phyloP scores from a whole-genome alignment of 345 rosid genomes.

The Ceriops decandra region DNA sequence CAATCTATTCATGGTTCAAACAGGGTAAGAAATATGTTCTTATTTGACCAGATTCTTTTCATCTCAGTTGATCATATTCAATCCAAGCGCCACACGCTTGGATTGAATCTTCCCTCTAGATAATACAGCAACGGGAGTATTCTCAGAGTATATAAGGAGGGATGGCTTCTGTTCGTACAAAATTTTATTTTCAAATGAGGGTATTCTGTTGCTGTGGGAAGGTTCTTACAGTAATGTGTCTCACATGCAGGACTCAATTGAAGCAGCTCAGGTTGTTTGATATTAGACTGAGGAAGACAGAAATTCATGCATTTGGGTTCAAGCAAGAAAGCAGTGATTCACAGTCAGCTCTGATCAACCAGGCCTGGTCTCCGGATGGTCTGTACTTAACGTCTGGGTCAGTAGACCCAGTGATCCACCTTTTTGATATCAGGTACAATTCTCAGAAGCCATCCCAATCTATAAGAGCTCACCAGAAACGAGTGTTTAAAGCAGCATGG shows the following conservation, averaged over 20 bases:
- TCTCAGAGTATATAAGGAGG: background rate
- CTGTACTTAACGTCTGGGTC: slow-evolving; percentile 75
- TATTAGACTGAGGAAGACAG: slow-evolving; percentile 69
- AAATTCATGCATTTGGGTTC: slow-evolving; percentile 85
- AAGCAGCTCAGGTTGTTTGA: slow-evolving; percentile 81
- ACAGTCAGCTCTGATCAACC: slow-evolving; percentile 87
- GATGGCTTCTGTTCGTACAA: background rate
- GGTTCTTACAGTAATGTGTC: background rate
- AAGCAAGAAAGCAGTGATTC: slow-evolving; percentile 94
- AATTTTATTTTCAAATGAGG: background rate
- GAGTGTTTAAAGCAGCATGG: slow-evolving; percentile 89
- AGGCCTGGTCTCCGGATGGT: slow-evolving; percentile 95
- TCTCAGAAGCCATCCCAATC: slow-evolving; percentile 76
- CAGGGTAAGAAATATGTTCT: slow-evolving; percentile 56
- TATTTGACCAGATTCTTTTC: background rate
- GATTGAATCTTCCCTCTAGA: no score
- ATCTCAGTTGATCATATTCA: background rate
- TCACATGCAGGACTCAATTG: slow-evolving; percentile 58
- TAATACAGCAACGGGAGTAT: no score
- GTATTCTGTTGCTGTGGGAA: background rate
- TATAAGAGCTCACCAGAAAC: slow-evolving; percentile 73
- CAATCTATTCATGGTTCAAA: slow-evolving; percentile 91
- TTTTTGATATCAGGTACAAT: slow-evolving; percentile 84
- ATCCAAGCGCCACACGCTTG: background rate
- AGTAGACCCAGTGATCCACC: slow-evolving; percentile 83